Conservation (phyloP, 2,329 filamentous ascomycete genomes). For the Alternaria atra region DNA sequence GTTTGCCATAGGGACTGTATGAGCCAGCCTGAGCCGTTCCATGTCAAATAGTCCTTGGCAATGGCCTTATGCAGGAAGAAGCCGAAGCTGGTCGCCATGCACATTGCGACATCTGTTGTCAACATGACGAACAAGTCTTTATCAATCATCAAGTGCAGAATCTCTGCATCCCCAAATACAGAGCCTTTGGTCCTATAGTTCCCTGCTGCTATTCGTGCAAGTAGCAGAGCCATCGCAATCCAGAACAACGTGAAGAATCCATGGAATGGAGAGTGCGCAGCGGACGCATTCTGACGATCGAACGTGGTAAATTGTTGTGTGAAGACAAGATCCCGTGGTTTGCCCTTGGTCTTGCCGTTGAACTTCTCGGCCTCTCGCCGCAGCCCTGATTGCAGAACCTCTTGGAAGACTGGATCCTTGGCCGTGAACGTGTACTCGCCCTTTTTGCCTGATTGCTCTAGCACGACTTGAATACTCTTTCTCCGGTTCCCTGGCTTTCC, state of each 20-base stretch:
- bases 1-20: conserved; percentile 79
- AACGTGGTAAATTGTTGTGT: conserved; percentile 78
- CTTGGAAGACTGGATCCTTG: conserved; percentile 60
- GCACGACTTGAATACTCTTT: conserved; percentile 57
- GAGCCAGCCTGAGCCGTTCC: conserved; percentile 76
- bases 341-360: conserved; percentile 48
- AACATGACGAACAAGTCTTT: conserved; percentile 61
- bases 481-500: conserved; percentile 28
- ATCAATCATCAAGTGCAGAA: conserved; percentile 73
- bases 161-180: conserved; percentile 74
- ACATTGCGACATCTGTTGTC: conserved; percentile 75
- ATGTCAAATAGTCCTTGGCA: conserved; percentile 67
- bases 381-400: conserved; percentile 56
- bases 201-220: conserved; percentile 71
- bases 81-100: conserved; percentile 70
- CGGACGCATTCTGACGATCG: conserved; percentile 73
- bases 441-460: conserved; percentile 57
- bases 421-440: conserved; percentile 60
- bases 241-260: conserved; percentile 85
- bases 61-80: conserved; percentile 72
- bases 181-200: conserved; percentile 76
- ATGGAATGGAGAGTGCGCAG: conserved; percentile 74
- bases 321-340: conserved; percentile 70
- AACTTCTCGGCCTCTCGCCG: conserved; percentile 52
- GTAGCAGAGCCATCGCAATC: conserved; percentile 72